These are phyloP conservation scores for Cladophialophora exuberans DNA, from an alignment of 2,329 filamentous ascomycete species.

Conservation along the genomic window DNA sequence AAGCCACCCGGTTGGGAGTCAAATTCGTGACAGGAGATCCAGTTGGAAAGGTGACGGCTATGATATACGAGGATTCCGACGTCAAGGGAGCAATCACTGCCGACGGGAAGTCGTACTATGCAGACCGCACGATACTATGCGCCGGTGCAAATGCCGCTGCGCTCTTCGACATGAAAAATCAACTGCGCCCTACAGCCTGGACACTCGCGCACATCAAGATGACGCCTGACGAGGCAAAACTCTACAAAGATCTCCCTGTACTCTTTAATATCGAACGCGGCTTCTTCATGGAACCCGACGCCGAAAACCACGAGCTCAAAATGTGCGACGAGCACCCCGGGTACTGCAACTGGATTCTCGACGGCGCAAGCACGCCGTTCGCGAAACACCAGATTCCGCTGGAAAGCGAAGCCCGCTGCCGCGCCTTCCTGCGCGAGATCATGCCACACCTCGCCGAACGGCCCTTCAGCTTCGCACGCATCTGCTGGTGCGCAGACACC, in stretches of 20 bases:
- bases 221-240: conserved; percentile 44
- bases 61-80: conserved; percentile 43
- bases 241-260: conserved; percentile 49
- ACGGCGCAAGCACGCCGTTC: conserved; percentile 43
- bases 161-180: conserved; percentile 50
- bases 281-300: conserved; percentile 55
- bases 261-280: conserved; percentile 53
- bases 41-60: conserved; percentile 41
- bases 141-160: conserved; percentile 48
- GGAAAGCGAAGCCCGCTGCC: conserved; percentile 52
- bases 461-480: conserved; percentile 53
- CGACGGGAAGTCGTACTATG: conserved; percentile 42
- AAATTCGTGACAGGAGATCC: conserved; percentile 49
- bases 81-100: conserved; percentile 45
- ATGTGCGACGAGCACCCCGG: conserved; percentile 59
- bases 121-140: conserved; percentile 46
- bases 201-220: conserved; percentile 52
- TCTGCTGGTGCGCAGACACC: conserved; percentile 63
- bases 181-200: conserved; percentile 52
- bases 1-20: conserved; percentile 52
- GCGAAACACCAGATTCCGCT: conserved; percentile 49
- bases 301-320: conserved; percentile 43
- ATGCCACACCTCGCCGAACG: conserved; percentile 58
- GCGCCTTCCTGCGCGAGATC: conserved; percentile 54
- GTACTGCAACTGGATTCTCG: conserved; percentile 53